Conservation (phyloP, 1,139 yeast species). For the Geotrichum aggregatum region DNA sequence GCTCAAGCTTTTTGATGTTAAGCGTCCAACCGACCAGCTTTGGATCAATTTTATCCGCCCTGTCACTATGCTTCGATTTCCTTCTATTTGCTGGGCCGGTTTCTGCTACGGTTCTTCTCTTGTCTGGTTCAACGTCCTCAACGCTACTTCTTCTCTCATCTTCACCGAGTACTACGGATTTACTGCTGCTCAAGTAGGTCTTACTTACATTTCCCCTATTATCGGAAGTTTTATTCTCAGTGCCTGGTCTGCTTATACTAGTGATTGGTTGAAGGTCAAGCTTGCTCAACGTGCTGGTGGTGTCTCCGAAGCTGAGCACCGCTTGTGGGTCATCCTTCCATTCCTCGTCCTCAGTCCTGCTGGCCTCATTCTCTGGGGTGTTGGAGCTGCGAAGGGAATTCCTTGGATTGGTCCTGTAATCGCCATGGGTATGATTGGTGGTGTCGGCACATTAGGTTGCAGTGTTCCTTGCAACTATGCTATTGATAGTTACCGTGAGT, state of each 20-base stretch:
- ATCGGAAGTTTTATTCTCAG: constrained; percentile 76
- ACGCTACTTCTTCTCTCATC: constrained; percentile 57
- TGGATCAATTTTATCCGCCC: constrained; percentile 29
- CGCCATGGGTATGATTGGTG: constrained; percentile 45
- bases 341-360: constrained; percentile 65
- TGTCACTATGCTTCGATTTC: constrained; percentile 41
- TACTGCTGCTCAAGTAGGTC: constrained; percentile 65
- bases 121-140: constrained; percentile 52
- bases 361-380: constrained; percentile 74
- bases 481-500: constrained; percentile 50
- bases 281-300: constrained; percentile 67
- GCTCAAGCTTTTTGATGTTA: constrained; percentile 36
- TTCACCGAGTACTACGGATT: constrained; percentile 60
- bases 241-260: constrained; percentile 47
- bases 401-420: constrained; percentile 52
- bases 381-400: constrained; percentile 60
- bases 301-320: constrained; percentile 68
- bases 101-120: constrained; percentile 60
- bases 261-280: constrained; percentile 61
- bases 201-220: constrained; percentile 73
- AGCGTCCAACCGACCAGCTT: constrained; percentile 24
- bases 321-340: constrained; percentile 63
- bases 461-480: constrained; percentile 52
- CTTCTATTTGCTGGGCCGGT: constrained; percentile 61
- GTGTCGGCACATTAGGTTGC: constrained; percentile 52